Evolutionary conservation across 2,329 filamentous ascomycete species (phyloP).

Genomic region (Monascus ruber): DNA sequence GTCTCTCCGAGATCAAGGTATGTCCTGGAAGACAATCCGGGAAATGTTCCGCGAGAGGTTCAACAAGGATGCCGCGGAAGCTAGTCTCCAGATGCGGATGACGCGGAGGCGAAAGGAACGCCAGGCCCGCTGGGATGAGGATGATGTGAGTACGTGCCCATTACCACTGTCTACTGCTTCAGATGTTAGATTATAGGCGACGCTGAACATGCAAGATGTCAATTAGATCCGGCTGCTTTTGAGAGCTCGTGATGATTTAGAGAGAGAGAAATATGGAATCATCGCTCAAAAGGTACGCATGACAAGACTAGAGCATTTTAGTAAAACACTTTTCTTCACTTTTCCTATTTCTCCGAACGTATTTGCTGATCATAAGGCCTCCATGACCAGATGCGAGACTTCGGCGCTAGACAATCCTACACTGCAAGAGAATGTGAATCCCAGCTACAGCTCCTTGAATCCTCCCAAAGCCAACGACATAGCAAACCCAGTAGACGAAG

Average conservation of each 20-base stretch:
- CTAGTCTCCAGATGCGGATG: conserved; percentile 33
- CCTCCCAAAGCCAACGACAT: not conserved
- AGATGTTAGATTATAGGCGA: not conserved
- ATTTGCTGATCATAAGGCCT: not conserved
- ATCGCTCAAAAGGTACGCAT: conserved; percentile 28
- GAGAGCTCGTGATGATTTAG: conserved; percentile 25
- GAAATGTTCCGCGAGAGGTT: conserved; percentile 25
- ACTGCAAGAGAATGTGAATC: not conserved
- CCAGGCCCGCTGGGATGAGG: conserved; percentile 26
- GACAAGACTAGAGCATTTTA: not conserved
- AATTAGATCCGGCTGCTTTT: conserved; percentile 25
- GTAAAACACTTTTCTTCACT: not conserved
- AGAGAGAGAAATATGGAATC: conserved; percentile 26
- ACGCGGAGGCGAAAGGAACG: conserved; percentile 25
- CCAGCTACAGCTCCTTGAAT: not conserved
- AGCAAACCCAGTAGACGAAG: not conserved
- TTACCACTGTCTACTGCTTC: conserved; percentile 1
- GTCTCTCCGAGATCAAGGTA: conserved; percentile 22
- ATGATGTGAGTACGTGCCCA: conserved; percentile 34
- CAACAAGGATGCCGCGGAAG: conserved; percentile 27
- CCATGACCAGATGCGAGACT: not conserved
- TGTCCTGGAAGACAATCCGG: conserved; percentile 28
- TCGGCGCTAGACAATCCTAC: not conserved
- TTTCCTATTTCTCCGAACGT: not conserved
- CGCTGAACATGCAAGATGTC: conserved; percentile 1